A percentile compares a stretch with the other conserved stretches of the same genome.
These are phyloP conservation scores for Aspergillus carlsbadensis DNA, from an alignment of 495 filamentous ascomycete species.

Conservation along the genomic window DNA sequence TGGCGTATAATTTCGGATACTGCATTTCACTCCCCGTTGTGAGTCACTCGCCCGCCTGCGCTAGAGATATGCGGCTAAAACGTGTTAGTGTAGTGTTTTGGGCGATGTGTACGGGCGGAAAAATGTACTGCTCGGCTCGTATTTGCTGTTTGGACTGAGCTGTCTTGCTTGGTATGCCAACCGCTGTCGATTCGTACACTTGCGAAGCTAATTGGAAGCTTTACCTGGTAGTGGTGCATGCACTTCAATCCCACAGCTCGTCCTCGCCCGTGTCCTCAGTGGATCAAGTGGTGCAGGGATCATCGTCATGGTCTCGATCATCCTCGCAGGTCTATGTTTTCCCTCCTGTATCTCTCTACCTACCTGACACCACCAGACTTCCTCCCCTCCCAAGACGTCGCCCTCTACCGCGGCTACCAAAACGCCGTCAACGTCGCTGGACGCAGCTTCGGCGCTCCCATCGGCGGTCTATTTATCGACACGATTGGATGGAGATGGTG, in stretches of 20 bases:
- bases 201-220: background rate
- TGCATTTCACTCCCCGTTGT: slow-evolving; percentile 37
- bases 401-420: slow-evolving; percentile 29
- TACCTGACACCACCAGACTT: slow-evolving; percentile 21
- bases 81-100: slow-evolving; percentile 24
- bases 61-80: too few species aligned
- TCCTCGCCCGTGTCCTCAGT: slow-evolving; percentile 24
- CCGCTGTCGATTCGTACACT: background rate
- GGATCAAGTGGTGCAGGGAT: slow-evolving; percentile 32
- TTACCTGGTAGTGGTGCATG: slow-evolving; percentile 21
- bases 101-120: slow-evolving; percentile 35
- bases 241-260: slow-evolving; percentile 19
- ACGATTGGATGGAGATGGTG: slow-evolving; percentile 35
- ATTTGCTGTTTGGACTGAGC: slow-evolving; percentile 31
- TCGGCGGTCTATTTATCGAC: slow-evolving; percentile 27
- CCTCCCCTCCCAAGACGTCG: slow-evolving; percentile 21
- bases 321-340: slow-evolving; percentile 27
- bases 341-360: background rate
- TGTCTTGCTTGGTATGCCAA: slow-evolving; percentile 33
- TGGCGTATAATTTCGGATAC: slow-evolving; percentile 34
- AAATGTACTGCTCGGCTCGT: slow-evolving; percentile 26
- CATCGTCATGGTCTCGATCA: slow-evolving; percentile 24
- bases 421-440: slow-evolving; percentile 25
- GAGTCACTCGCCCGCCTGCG: slow-evolving; percentile 5
- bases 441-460: slow-evolving; percentile 25